Evolutionary conservation across 371 early-diverging fungal genomes (phyloP).

Genomic region (Mucor irregularis): DNA sequence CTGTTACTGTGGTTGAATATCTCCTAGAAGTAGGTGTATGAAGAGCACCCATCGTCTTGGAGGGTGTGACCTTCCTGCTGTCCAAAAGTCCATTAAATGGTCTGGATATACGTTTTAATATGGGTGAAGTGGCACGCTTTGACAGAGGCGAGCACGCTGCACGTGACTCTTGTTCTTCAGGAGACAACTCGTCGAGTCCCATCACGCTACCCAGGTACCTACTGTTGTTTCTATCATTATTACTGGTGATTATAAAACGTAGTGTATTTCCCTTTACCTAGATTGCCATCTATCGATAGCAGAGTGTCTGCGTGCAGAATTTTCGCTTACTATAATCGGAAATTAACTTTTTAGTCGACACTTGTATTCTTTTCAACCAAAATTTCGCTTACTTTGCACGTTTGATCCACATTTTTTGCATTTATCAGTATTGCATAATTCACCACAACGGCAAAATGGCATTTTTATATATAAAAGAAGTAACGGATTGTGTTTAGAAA

Average conservation of each 20-base stretch:
- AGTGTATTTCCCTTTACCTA: not conserved
- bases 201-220: conserved; percentile 17
- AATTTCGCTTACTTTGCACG: conserved; percentile 17
- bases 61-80: not conserved
- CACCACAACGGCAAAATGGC: conserved; percentile 47
- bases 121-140: conserved; percentile 1
- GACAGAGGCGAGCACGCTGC: conserved; percentile 4
- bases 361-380: not conserved
- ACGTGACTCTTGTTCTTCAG: not conserved
- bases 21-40: not conserved
- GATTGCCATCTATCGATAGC: conserved; percentile 24
- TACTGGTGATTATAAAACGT: no score
- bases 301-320: not conserved
- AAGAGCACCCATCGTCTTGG: not conserved
- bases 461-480: conserved; percentile 20
- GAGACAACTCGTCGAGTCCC: conserved; percentile 7
- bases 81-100: conserved; percentile 12
- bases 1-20: not conserved
- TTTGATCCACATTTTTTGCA: conserved; percentile 35
- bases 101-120: conserved; percentile 7
- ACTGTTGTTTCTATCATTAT: not conserved
- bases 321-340: not conserved
- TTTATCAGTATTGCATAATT: conserved; percentile 26
- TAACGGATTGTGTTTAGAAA: not conserved
- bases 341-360: not conserved